A percentile compares a stretch with the other conserved stretches of the same genome.
These are phyloP conservation scores for Eremothecium coryli DNA, from an alignment of 1,139 yeast genomes.

Conservation along the genomic window DNA sequence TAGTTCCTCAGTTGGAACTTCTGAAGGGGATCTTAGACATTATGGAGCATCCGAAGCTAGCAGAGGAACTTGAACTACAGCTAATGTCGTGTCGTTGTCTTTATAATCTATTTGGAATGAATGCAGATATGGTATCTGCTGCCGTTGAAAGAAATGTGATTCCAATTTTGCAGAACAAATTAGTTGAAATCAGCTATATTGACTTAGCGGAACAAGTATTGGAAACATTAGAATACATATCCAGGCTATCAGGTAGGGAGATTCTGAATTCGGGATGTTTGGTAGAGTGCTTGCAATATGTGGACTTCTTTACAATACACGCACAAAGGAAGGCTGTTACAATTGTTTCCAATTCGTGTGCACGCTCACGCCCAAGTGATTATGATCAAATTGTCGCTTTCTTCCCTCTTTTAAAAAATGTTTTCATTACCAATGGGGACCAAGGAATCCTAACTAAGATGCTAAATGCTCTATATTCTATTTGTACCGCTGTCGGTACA, in stretches of 20 bases:
- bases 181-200: constrained; percentile 70
- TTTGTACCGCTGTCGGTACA: constrained; percentile 19
- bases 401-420: constrained; percentile 53
- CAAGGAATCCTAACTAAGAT: constrained; percentile 17
- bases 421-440: constrained; percentile 54
- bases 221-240: constrained; percentile 63
- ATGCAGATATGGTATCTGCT: constrained; percentile 54
- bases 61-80: constrained; percentile 68
- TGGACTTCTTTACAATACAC: constrained; percentile 84
- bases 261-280: constrained; percentile 55
- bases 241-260: constrained; percentile 44
- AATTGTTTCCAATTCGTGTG: constrained; percentile 71
- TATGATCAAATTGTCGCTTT: constrained; percentile 42
- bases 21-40: constrained; percentile 50
- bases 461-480: constrained; percentile 21
- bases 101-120: constrained; percentile 71
- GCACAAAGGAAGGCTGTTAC: constrained; percentile 77
- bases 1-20: constrained; percentile 52
- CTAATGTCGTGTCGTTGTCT: constrained; percentile 79
- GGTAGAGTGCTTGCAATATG: constrained; percentile 56
- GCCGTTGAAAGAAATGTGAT: constrained; percentile 63
- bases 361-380: constrained; percentile 38
- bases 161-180: constrained; percentile 54
- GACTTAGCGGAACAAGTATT: constrained; percentile 91
- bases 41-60: constrained; percentile 48